These are phyloP conservation scores for Acer yangbiense DNA, from an alignment of 345 rosid species.

Conservation along the genomic window DNA sequence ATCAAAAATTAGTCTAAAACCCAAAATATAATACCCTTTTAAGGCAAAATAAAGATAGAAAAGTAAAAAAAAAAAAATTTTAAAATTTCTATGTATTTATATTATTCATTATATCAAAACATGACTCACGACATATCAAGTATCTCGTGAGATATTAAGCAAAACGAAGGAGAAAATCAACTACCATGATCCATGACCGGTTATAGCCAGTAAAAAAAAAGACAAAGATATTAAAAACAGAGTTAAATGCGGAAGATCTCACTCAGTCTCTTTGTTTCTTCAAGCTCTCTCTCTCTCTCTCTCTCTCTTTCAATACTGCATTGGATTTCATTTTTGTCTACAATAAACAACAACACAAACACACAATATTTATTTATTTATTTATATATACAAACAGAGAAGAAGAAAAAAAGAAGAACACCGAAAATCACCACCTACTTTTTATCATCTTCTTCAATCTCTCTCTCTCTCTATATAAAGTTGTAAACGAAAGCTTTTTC, in stretches of 20 bases:
- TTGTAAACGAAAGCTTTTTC: conserved; percentile 27
- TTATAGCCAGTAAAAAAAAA: conserved; percentile 20
- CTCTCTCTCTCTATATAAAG: conserved; percentile 18
- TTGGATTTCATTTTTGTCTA: conserved; percentile 18
- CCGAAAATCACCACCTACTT: not conserved
- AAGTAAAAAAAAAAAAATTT: not conserved
- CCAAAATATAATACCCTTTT: not conserved
- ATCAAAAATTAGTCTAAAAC: not conserved
- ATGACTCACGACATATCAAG: not conserved
- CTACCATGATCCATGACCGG: conserved; percentile 22
- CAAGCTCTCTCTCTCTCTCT: not conserved
- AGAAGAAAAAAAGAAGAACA: not conserved
- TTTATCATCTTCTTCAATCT: conserved; percentile 4
- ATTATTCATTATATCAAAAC: not conserved
- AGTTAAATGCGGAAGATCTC: conserved; percentile 21
- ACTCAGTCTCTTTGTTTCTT: not conserved
- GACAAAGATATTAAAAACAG: conserved; percentile 24
- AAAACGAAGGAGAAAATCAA: conserved; percentile 8
- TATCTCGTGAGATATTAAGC: conserved; percentile 3
- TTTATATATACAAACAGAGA: not conserved
- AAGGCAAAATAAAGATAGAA: too few species aligned
- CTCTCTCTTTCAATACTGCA: not conserved
- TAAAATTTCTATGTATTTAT: not conserved
- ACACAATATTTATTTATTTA: not conserved
- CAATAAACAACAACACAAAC: not conserved